Evolutionary conservation across 225 moss, liverwort and hornwort species (phyloP).

Genomic region (Antitrichia curtipendula): DNA sequence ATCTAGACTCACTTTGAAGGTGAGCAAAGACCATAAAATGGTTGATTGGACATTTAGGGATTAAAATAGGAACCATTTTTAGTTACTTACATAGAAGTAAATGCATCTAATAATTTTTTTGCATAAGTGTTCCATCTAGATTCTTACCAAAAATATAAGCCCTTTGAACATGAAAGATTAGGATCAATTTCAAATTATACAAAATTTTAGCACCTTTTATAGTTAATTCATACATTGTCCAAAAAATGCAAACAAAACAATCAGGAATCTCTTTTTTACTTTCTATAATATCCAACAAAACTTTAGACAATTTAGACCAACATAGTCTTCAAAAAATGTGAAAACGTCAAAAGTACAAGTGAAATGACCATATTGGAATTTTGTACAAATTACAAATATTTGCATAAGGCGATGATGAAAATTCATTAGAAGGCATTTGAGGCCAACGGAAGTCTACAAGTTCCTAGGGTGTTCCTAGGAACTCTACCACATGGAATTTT

Average conservation of each 20-base stretch:
- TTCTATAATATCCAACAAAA: neutral
- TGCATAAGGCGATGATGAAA: too few species aligned
- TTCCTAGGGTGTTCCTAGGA: too few species aligned
- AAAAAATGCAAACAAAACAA: neutral
- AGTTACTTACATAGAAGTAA: neutral
- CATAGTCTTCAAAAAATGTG: neutral
- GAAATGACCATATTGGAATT: neutral
- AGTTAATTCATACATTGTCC: neutral
- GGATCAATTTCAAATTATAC: neutral
- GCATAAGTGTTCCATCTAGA: rapidly evolving
- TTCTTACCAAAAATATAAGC: neutral
- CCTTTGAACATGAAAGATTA: neutral
- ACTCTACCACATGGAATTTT: too few species aligned
- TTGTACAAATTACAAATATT: neutral
- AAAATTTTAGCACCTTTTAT: rapidly evolving
- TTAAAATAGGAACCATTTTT: neutral
- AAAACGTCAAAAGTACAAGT: neutral
- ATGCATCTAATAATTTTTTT: neutral
- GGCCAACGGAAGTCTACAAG: too few species aligned
- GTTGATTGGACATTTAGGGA: neutral
- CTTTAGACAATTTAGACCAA: neutral
- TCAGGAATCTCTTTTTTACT: rapidly evolving
- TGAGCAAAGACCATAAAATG: neutral
- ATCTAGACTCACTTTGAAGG: rapidly evolving
- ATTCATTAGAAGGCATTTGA: too few species aligned